Conservation (phyloP, 148 eudicot species). For the Rhododendron kiyosumense region DNA sequence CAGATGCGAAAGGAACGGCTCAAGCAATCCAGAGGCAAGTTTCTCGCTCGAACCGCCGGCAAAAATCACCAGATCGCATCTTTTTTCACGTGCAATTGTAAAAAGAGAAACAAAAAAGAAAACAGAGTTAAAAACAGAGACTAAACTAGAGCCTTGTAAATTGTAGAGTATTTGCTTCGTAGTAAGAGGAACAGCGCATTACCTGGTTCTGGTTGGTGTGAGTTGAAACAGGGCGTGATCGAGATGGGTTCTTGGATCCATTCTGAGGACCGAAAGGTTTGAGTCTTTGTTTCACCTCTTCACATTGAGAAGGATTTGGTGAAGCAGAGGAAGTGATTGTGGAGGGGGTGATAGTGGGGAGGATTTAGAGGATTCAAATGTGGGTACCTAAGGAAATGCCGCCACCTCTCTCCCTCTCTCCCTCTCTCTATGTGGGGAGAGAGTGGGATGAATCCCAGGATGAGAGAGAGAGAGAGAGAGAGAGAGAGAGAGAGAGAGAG, state of each 20-base stretch:
- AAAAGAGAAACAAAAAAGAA: background rate
- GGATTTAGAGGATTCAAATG: constrained; percentile 11
- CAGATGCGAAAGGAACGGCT: constrained; percentile 62
- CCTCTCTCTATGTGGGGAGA: background rate
- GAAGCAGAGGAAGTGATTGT: constrained; percentile 12
- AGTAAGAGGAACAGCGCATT: background rate
- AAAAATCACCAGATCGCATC: constrained; percentile 76
- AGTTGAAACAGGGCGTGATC: constrained; percentile 77
- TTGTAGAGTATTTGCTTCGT: background rate
- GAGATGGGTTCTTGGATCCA: constrained; percentile 59
- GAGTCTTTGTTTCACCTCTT: constrained; percentile 8
- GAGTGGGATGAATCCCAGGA: background rate
- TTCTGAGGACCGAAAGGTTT: constrained; percentile 8
- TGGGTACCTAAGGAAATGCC: constrained; percentile 9
- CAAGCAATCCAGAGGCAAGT: constrained; percentile 67
- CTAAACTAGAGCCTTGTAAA: background rate
- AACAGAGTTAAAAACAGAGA: background rate
- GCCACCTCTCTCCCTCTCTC: background rate
- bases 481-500: background rate
- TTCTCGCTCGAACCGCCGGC: constrained; percentile 64
- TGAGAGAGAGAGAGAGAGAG: background rate
- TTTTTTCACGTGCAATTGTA: constrained; percentile 10
- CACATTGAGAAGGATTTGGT: constrained; percentile 1
- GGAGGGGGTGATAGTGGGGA: background rate
- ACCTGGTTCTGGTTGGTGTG: constrained; percentile 91